Conservation (phyloP, 1,284 basidiomycete genomes). For the Cryptococcus sp. region DNA sequence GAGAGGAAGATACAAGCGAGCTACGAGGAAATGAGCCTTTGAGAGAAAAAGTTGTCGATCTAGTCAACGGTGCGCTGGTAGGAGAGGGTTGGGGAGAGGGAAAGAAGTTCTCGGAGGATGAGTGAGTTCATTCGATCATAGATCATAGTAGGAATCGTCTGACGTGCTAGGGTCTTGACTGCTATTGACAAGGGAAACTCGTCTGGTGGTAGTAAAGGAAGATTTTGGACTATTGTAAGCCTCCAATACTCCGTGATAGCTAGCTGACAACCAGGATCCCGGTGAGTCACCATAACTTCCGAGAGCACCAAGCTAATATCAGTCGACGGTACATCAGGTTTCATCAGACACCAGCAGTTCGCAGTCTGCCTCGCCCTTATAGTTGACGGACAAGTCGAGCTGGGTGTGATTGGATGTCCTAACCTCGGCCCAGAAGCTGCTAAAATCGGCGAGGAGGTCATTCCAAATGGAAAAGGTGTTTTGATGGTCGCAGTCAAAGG, state of each 20-base stretch:
- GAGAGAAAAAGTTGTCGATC: slow-evolving; percentile 66
- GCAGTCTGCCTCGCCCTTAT: slow-evolving; percentile 93
- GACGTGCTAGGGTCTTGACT: slow-evolving; percentile 61
- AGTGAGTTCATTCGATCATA: slow-evolving; percentile 44
- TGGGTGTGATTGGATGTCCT: slow-evolving; percentile 93
- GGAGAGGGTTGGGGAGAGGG: slow-evolving; percentile 41
- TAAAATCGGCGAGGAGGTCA: slow-evolving; percentile 55
- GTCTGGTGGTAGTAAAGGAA: slow-evolving; percentile 66
- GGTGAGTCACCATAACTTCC: slow-evolving; percentile 10
- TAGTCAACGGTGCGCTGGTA: slow-evolving; percentile 76
- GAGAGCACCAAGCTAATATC: slow-evolving; percentile 8
- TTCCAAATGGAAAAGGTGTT: slow-evolving; percentile 58
- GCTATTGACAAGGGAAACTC: slow-evolving; percentile 83
- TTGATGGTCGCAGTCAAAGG: slow-evolving; percentile 79
- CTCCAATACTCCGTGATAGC: slow-evolving; percentile 2
- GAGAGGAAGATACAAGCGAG: slow-evolving; percentile 89
- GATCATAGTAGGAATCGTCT: not conserved
- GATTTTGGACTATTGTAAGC: slow-evolving; percentile 60
- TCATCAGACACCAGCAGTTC: slow-evolving; percentile 93
- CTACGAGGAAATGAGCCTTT: slow-evolving; percentile 59
- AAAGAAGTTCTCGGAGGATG: slow-evolving; percentile 36
- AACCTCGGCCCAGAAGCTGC: slow-evolving; percentile 70
- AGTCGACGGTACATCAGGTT: slow-evolving; percentile 54
- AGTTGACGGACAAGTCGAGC: slow-evolving; percentile 73
- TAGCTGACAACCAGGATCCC: slow-evolving; percentile 25